Evolutionary conservation across 805 yeast genomes (phyloP), one percentile per base, ranked within the genome.

Genomic region (Lipomyces starkeyi): DNA sequence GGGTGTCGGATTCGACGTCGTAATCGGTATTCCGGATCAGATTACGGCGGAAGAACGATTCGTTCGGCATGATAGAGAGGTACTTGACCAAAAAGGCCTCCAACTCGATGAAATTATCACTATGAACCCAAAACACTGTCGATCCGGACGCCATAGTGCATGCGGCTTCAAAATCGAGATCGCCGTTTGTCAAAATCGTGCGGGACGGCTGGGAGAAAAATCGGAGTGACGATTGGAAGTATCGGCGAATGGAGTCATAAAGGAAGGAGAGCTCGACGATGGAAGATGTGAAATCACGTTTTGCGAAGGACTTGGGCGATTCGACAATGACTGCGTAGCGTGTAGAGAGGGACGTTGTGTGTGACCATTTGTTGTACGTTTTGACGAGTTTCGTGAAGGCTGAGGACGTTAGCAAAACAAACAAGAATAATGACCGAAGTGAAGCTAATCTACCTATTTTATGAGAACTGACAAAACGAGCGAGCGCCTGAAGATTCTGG

Each of bases 401-500:
- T 61, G 14, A 5, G 3, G 29, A 8, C 9, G 40, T 27, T 2
- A 40, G 27, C 27, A 29, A 20, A 2, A 43, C 29, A 9, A 25
- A 22, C 6, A 37, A 17, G n/a, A 49, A 9, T 14, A n/a, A 53
- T 11, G 9, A 11, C 2, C 25, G 11, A n/a, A 61, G 56, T 14
- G 5, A 87, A n/a, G 22, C 7, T 4, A 56, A 53, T 32, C 7
- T 27, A 65, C 73, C 96, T 2, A 91, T 87, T 74, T 88, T 87
- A 75, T 91, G 97, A 7, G 91, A 83, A 27, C 88, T 79, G 17
- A 90, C 85, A 75, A 89, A 91, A 69, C 91, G 82, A n/a, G 91
- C 83, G 59, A 91, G 79, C 69, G 88, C 85, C 73, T 88, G 91
- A 34, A 90, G 79, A 58, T 86, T 88, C 20, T 74, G 79, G 65